phyloP scores from a whole-genome alignment of 2,329 filamentous ascomycete genomes.

The Phyllachora maydis region DNA sequence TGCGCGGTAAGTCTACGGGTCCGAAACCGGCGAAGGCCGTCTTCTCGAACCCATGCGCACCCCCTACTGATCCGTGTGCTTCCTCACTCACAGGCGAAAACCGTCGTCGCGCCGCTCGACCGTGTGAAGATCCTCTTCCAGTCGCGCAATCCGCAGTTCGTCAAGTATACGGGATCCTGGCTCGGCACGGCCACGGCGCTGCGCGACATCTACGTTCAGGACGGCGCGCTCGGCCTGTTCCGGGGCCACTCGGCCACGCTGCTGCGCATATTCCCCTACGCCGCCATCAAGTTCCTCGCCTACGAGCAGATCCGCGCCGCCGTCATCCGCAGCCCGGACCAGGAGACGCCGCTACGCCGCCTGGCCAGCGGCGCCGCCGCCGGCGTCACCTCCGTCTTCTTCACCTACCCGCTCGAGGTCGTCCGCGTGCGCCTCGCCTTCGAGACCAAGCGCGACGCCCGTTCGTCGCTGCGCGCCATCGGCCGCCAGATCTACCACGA shows the following conservation, averaged over 20 bases:
- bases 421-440: conserved; percentile 85
- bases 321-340: conserved; percentile 47
- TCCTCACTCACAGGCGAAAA: conserved; percentile 67
- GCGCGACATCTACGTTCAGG: conserved; percentile 56
- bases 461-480: conserved; percentile 53
- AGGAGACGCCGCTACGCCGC: conserved; percentile 66
- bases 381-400: conserved; percentile 81
- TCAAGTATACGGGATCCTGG: conserved; percentile 84
- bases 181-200: conserved; percentile 66
- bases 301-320: conserved; percentile 85
- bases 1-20: conserved; percentile 53
- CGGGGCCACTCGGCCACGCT: conserved; percentile 89
- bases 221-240: conserved; percentile 62
- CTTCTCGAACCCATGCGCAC: too few species aligned
- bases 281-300: conserved; percentile 91
- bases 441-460: conserved; percentile 60
- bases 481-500: conserved; percentile 79
- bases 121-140: conserved; percentile 98
- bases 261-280: conserved; percentile 89
- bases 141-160: conserved; percentile 79
- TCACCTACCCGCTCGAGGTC: conserved; percentile 88
- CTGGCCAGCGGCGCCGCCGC: conserved; percentile 55
- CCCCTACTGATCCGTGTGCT: neutral
- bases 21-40: too few species aligned
- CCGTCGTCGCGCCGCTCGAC: conserved; percentile 83